These are phyloP conservation scores for Smithsoniella earleae DNA, from an alignment of 163 green algal genomes.

Conservation along the genomic window DNA sequence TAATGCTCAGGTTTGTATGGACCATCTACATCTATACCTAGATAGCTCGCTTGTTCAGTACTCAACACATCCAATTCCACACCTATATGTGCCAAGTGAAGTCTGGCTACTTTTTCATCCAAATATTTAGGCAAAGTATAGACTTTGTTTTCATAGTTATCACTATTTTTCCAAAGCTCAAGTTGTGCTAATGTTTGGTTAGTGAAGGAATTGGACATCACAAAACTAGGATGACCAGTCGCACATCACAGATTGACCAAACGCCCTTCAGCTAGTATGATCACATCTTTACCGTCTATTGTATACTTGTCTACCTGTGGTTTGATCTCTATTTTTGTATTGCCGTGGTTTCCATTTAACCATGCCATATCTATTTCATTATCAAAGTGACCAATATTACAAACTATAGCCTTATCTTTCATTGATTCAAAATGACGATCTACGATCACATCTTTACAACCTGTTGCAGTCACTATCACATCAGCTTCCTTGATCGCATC, in stretches of 20 bases:
- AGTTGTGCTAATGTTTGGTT: constrained; percentile 98
- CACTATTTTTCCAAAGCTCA: constrained; percentile 96
- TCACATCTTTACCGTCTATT: constrained; percentile 96
- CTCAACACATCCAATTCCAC: too few species aligned
- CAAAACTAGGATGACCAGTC: constrained; percentile 96
- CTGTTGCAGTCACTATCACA: constrained; percentile 98
- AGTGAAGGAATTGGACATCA: constrained; percentile 99
- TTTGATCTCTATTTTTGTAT: constrained; percentile 98
- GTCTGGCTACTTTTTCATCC: constrained; percentile 94
- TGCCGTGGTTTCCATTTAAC: constrained; percentile 64
- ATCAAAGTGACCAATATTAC: constrained; percentile 99
- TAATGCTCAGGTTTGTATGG: too few species aligned
- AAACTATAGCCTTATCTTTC: constrained; percentile 99
- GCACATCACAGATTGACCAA: constrained; percentile 99
- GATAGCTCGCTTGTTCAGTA: too few species aligned
- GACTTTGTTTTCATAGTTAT: constrained; percentile 96
- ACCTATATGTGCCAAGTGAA: constrained; percentile 94
- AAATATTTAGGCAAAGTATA: constrained; percentile 98
- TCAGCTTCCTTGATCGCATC: constrained; percentile 71
- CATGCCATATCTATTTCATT: constrained; percentile 99
- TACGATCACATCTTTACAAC: constrained; percentile 96
- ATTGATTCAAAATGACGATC: constrained; percentile 92
- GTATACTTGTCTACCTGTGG: constrained; percentile 91
- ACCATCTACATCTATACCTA: too few species aligned
- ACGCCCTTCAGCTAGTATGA: constrained; percentile 95